phyloP scores from a whole-genome alignment of 2,329 filamentous ascomycete species.

The Sporothrix euskadiensis region DNA sequence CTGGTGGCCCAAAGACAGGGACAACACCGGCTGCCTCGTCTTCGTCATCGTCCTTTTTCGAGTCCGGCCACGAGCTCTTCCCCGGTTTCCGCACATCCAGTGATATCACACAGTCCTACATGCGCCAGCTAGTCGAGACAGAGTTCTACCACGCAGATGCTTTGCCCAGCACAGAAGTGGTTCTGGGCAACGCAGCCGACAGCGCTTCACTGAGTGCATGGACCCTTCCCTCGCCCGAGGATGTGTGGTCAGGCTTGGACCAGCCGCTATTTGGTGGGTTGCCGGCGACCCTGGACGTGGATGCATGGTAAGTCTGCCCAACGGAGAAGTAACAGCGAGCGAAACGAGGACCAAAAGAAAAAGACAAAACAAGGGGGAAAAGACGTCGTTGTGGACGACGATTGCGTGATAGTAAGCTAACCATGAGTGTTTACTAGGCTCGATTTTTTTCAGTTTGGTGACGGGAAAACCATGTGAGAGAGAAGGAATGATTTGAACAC shows the following conservation, averaged over 20 bases:
- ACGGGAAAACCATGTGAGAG: constrained; percentile 17
- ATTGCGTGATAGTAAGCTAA: constrained; percentile 24
- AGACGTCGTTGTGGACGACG: background rate
- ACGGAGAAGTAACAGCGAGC: background rate
- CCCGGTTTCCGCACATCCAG: constrained; percentile 17
- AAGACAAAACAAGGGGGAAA: background rate
- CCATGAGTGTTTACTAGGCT: constrained; percentile 7
- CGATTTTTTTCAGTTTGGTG: constrained; percentile 23
- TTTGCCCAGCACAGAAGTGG: background rate
- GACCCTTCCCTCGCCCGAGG: constrained; percentile 25
- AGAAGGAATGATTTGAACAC: background rate
- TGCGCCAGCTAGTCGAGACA: constrained; percentile 18
- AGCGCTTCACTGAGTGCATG: background rate
- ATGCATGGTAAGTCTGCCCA: constrained; percentile 17
- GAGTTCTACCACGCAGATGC: constrained; percentile 15
- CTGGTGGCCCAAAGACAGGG: background rate
- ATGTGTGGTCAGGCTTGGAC: constrained; percentile 1
- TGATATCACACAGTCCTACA: constrained; percentile 20
- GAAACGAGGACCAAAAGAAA: background rate
- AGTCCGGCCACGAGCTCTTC: constrained; percentile 18
- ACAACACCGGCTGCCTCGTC: background rate
- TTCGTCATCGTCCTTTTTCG: background rate
- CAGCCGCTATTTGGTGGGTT: constrained; percentile 18
- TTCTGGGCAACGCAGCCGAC: background rate
- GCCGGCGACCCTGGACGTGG: constrained; percentile 20